Conservation (phyloP, 768 basidiomycete species). For the Nidula microcarpa region DNA sequence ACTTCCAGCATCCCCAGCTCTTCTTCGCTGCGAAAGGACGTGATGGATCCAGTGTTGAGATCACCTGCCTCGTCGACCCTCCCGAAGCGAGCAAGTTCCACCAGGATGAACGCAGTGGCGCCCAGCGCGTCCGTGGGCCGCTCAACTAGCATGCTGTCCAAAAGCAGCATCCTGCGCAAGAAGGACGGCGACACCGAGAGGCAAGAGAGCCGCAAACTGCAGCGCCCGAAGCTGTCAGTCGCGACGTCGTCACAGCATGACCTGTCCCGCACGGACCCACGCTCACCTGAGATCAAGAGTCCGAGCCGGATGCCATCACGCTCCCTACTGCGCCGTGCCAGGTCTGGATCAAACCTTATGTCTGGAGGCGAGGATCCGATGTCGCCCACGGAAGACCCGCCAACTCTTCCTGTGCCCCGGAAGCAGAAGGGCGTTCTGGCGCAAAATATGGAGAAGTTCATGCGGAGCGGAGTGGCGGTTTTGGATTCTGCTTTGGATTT, state of each 20-base stretch:
- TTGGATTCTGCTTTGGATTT: not conserved
- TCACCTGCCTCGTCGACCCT: not conserved
- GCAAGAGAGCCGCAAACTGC: not conserved
- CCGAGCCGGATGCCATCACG: not conserved
- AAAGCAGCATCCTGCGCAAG: not conserved
- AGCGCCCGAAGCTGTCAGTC: not conserved
- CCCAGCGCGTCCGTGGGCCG: not conserved
- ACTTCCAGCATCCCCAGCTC: not conserved
- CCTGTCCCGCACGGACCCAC: not conserved
- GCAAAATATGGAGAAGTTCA: not conserved
- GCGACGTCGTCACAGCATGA: not conserved
- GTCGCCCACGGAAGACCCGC: not conserved
- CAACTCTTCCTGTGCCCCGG: not conserved
- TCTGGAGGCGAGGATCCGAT: not conserved
- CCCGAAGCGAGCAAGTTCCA: not conserved
- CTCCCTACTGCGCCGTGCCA: not conserved
- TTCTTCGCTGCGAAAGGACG: not conserved
- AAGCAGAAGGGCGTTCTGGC: not conserved
- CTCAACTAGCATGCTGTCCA: not conserved
- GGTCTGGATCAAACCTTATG: slow-evolving; percentile 1
- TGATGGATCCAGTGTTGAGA: not conserved
- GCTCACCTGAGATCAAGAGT: not conserved
- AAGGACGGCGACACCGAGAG: not conserved
- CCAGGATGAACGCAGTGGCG: not conserved
- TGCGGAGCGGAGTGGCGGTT: not conserved